A percentile compares a stretch with the other conserved stretches of the same genome.
Evolutionary conservation across 2,329 filamentous ascomycete species (phyloP).

Genomic region (Trichoderma semiorbis): DNA sequence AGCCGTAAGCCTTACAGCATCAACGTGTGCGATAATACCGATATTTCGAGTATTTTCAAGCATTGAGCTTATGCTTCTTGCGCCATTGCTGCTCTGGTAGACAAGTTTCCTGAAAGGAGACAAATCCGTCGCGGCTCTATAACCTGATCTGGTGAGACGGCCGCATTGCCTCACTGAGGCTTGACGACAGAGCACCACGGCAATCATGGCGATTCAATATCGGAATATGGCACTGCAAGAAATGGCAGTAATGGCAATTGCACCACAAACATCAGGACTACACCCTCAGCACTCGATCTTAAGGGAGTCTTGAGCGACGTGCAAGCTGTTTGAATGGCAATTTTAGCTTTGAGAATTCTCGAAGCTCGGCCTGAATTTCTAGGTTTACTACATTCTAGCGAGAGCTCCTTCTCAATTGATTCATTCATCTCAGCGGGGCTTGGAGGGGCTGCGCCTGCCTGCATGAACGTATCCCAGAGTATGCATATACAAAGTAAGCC

Average conservation of each 20-base stretch:
- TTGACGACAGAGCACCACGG: constrained; percentile 18
- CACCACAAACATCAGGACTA: not conserved
- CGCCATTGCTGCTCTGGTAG: not conserved
- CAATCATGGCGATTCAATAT: constrained; percentile 19
- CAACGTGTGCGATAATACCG: constrained; percentile 97
- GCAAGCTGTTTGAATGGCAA: not conserved
- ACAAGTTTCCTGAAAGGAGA: not conserved
- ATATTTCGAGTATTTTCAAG: constrained; percentile 76
- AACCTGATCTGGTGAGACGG: not conserved
- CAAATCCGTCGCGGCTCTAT: not conserved
- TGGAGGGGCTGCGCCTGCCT: not conserved
- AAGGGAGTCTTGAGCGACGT: not conserved
- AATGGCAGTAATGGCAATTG: not conserved
- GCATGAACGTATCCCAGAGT: not conserved
- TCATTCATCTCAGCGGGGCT: not conserved
- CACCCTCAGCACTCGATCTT: not conserved
- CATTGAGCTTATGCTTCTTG: not conserved
- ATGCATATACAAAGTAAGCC: not conserved
- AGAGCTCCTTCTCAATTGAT: not conserved
- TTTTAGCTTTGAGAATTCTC: not conserved
- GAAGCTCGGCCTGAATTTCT: constrained; percentile 1
- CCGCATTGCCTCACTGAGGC: constrained; percentile 6
- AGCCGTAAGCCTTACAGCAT: constrained; percentile 58
- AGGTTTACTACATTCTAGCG: not conserved
- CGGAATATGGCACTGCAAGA: not conserved